Evolutionary conservation across 78 protist species (phyloP).

Genomic region (Tieghemostelium lacteum): DNA sequence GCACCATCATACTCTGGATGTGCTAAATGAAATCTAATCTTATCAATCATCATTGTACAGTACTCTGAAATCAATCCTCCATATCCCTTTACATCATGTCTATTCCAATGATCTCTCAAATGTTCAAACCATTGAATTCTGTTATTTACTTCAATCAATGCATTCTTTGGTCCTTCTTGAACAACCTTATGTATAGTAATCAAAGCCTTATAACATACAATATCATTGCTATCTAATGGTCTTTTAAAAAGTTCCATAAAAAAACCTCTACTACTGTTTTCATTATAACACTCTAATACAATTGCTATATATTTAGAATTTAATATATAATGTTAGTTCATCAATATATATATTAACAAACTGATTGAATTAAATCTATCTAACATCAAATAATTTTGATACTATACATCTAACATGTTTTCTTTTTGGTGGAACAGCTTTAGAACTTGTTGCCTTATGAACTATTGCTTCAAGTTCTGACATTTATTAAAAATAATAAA

Average conservation of each 20-base stretch:
- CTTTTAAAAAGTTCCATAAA: conserved; percentile 50
- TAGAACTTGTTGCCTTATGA: conserved; percentile 74
- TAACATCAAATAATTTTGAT: background rate
- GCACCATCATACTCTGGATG: conserved; percentile 82
- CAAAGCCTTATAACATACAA: conserved; percentile 56
- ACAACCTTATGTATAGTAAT: conserved; percentile 53
- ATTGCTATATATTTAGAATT: conserved; percentile 22
- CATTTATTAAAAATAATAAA: conserved; percentile 6
- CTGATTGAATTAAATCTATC: background rate
- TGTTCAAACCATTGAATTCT: conserved; percentile 56
- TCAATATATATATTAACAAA: background rate
- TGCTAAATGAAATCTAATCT: conserved; percentile 76
- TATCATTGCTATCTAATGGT: conserved; percentile 69
- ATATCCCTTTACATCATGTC: conserved; percentile 45
- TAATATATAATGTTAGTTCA: background rate
- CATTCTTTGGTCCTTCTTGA: conserved; percentile 77
- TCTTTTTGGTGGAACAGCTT: conserved; percentile 64
- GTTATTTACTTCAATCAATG: background rate
- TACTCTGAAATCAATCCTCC: conserved; percentile 51
- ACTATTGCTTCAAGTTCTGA: conserved; percentile 61
- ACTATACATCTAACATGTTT: conserved; percentile 75
- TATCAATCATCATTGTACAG: conserved; percentile 60
- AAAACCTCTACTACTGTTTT: conserved; percentile 61
- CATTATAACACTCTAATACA: conserved; percentile 75
- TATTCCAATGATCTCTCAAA: conserved; percentile 61